Base-by-base conservation (phyloP, 2,329 filamentous ascomycete genomes). In the Claviceps monticola region DNA sequence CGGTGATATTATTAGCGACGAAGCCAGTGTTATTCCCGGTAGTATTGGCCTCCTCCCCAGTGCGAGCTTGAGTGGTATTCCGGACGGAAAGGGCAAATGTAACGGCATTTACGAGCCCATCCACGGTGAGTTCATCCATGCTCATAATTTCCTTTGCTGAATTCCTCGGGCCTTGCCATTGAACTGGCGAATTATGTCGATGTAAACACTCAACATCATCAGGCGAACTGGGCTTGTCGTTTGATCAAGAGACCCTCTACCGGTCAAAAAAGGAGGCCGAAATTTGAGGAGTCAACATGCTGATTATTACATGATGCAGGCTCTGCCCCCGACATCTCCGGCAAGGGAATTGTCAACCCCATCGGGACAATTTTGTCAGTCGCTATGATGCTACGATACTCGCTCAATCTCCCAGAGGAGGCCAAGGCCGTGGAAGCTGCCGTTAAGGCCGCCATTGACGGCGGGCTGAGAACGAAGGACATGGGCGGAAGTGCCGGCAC, bases 341-440 rank as follows among this genome's bases (percentile, higher is more conserved):
- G 84, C 52, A 76, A 84, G 63, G 81, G 81, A 41, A 74, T 86
- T 43, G 49, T 51, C 23, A 67, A 71, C 75, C 91, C 91, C 37
- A 76, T 97, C 55, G 91, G 90, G 49, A 90, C 88, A 51, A 88
- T 97, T 57, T 79, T 97, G 44, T 95, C 89, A 13, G 78, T 95
- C 14, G 88, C 88, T 62, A 95, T 97, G 89, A 87, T 98, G 84
- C 78, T 96, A 62, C 84, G 88, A 64, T 97, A 96, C 75, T 95
- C 89, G 14, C 79, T 97, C 54, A 81, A 82, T 62, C 79, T 90
- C 58, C 82, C 85, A 34, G 75, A 80, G 49, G 84, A 96, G 68
- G 86, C 90, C 37, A 76, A 79, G 55, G 80, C 83, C 48, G 80
- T 96, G 56, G 89, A 96, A 71, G 76, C 82, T 54, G 89, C 90